Percentiles rank a stretch among this genome's conserved stretches.
Conservation (phyloP, 306 rosid species). For the Trichosanthes truncata region DNA sequence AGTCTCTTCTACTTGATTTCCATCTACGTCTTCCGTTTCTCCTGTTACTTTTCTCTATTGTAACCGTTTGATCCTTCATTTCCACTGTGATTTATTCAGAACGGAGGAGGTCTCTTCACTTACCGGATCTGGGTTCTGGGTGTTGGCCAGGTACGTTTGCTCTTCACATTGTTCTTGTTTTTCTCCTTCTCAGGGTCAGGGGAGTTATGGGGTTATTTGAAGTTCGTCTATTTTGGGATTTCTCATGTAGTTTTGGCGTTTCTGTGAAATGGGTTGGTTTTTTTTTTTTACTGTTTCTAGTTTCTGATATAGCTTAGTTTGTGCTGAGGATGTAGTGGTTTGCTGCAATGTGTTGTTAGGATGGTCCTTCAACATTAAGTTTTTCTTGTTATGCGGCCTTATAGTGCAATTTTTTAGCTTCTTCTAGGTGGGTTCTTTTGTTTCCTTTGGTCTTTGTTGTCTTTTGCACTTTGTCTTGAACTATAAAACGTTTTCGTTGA, state of each 20-base stretch:
- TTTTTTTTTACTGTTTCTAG: not conserved
- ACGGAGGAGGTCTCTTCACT: not conserved
- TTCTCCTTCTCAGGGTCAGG: not conserved
- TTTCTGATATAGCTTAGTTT: not conserved
- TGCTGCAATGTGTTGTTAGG: not conserved
- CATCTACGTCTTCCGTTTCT: not conserved
- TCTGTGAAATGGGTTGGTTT: constrained; percentile 1
- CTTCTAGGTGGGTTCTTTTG: constrained; percentile 7
- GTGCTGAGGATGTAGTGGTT: not conserved
- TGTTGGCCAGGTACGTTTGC: not conserved
- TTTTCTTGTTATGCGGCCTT: not conserved
- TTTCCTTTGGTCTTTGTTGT: not conserved
- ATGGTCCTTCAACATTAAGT: not conserved
- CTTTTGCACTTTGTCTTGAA: not conserved
- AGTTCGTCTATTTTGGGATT: not conserved
- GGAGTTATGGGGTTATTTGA: not conserved
- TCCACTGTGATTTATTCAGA: not conserved
- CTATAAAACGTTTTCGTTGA: not conserved
- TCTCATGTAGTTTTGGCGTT: not conserved
- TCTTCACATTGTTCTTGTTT: constrained; percentile 1
- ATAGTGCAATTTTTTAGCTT: not conserved
- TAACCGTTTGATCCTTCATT: not conserved
- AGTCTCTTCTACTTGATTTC: not conserved
- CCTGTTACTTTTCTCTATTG: not conserved
- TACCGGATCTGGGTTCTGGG: constrained; percentile 28